Base-by-base conservation (phyloP, 148 eudicot species). In the Heliamphora exappendiculata region DNA sequence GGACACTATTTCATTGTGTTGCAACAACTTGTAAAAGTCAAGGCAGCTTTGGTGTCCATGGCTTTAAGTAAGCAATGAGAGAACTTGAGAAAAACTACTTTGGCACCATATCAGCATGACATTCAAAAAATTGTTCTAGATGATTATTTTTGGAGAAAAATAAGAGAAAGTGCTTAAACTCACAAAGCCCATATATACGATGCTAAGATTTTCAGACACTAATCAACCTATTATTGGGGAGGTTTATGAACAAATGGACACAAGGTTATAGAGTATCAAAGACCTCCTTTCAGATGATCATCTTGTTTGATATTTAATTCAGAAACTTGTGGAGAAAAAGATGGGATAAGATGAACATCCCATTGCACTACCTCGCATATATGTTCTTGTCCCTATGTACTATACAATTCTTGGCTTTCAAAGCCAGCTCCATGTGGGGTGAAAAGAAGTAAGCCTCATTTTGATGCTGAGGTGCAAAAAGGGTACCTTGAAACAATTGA, bases 311-410 rank as follows among this genome's bases (percentile, higher is more conserved):
- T 68, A 53, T 5, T 24, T 14, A 24, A 67, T 81, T 29, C 39
- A 66, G 39, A 45, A 78, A n/a, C 45, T 77, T 0, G 14, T 81
- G 7, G 7, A 66, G 2, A n/a, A 11, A 24, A n/a, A 19, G 78
- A 9, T 82, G 76, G 81, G 66, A 74, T 7, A 82, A 78, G 36
- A 74, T 81, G 78, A 78, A 77, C 53, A 73, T 76, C 2, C 70
- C 80, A 0, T 20, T 73, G 44, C 75, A 81, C 77, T 81, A 65
- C 17, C 39, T 73, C 6, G 75, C 71, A n/a, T n/a, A 19, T 78
- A 31, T 77, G 75, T 74, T 2, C 39, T 70, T 0, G 70, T 58
- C 17, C 79, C 75, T 0, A 29, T 24, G 6, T 70, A 50, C 22
- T 78, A 78, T 22, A 75, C 3, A 20, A 0, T 82, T 68, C 26